Base-by-base conservation (phyloP, 768 basidiomycete species). In the Tricholomella constricta region DNA sequence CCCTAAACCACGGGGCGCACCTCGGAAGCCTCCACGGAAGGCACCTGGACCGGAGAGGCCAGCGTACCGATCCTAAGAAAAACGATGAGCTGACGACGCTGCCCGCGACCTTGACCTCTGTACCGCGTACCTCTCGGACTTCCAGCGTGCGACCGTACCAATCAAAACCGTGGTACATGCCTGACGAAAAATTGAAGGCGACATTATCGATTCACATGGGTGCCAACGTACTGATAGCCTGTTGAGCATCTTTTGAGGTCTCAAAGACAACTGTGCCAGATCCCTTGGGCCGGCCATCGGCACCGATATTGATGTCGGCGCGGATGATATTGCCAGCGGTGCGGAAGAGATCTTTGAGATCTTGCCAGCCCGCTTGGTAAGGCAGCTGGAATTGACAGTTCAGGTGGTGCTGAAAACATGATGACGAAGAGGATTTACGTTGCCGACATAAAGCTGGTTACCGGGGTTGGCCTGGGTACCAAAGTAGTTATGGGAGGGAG, bases 311-410 rank as follows among this genome's bases (percentile, higher is more conserved):
- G 57, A 98, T 93, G 68, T 98, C 96, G 51, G 96, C 94, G 41
- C 96, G 86, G 58, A 98, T 85, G 61, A 99, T 95, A 65, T 92
- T 91, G 6, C 96, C 96, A 40, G 96, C 91, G 25, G 91, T 84
- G 51, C 96, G 86, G 86, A 98, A 98, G 25, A 98, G 76, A 69
- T 98, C 96, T 66, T 98, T 98, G 51, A 98, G 75, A 68, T 98
- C 96, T 68, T 99, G 96, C 96, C 96, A 99, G 26, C 93, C 93
- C n/a, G 94, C 94, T 73, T 95, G 93, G 66, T 91, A 93, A 2
- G 94, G 95, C 25, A 98, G 73, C 95, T 98, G 58, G 5, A 49
- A n/a, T 34, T 34, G 38, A 4, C 59, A 45, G 54, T 38, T 51
- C 9, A 53, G 15, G 38, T 36, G 36, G 23, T 11, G 45, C 40